Conservation (phyloP, 176 grass and related monocot species). For the Musa schizocarpa region DNA sequence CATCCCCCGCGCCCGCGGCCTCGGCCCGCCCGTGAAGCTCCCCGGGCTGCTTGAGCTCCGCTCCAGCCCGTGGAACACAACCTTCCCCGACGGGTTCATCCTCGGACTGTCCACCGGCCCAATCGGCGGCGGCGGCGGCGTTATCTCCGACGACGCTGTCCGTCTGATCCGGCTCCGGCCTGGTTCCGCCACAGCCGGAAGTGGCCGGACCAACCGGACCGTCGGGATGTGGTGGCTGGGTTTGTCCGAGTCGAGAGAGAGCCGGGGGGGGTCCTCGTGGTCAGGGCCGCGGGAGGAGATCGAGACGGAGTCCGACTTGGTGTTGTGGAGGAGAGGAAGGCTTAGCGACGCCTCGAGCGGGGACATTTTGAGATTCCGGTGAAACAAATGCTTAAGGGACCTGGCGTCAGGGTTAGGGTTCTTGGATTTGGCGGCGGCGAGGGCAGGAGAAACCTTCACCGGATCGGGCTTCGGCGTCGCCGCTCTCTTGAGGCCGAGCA, state of each 20-base stretch:
- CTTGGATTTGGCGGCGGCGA: background rate
- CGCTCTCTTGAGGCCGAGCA: constrained; percentile 55
- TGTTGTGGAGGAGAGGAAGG: constrained; percentile 68
- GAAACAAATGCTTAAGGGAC: constrained; percentile 58
- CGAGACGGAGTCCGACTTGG: constrained; percentile 59
- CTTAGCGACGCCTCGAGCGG: constrained; percentile 22
- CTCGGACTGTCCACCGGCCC: constrained; percentile 33
- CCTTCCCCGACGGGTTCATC: constrained; percentile 86
- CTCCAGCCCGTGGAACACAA: constrained; percentile 84
- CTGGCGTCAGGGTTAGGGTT: constrained; percentile 22
- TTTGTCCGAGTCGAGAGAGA: constrained; percentile 72
- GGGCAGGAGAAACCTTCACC: constrained; percentile 1
- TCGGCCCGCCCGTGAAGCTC: constrained; percentile 51
- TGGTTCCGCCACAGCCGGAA: constrained; percentile 6
- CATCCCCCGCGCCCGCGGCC: constrained; percentile 45
- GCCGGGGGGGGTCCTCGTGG: constrained; percentile 61
- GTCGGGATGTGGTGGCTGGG: constrained; percentile 21
- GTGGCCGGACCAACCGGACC: constrained; percentile 11
- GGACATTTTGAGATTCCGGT: constrained; percentile 39
- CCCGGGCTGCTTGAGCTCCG: constrained; percentile 84
- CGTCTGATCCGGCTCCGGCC: constrained; percentile 12
- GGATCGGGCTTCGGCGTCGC: constrained; percentile 29
- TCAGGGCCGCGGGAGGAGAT: constrained; percentile 71
- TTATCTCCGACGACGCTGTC: constrained; percentile 25
- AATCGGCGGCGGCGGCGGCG: background rate